These are phyloP conservation scores for Karstenula rhodostoma DNA, from an alignment of 2,329 filamentous ascomycete genomes.

Conservation along the genomic window DNA sequence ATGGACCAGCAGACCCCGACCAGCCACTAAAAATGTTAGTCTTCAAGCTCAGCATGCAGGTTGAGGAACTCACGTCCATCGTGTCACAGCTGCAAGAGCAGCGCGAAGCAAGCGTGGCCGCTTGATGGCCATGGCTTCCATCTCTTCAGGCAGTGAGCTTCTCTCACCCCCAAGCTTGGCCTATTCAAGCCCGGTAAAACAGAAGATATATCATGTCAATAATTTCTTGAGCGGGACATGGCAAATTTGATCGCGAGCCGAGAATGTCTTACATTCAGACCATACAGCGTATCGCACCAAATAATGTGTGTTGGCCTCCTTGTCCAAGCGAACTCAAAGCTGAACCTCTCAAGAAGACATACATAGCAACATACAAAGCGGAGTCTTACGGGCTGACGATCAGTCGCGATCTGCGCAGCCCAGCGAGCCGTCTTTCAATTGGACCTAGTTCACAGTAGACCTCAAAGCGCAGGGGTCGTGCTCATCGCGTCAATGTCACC, in stretches of 20 bases:
- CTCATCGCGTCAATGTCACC: slow-evolving; percentile 37
- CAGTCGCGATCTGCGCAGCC: slow-evolving; percentile 23
- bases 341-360: slow-evolving; percentile 13
- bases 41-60: slow-evolving; percentile 48
- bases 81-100: slow-evolving; percentile 49
- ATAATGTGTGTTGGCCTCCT: neutral
- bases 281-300: slow-evolving; percentile 24
- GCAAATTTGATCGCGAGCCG: slow-evolving; percentile 24
- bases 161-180: slow-evolving; percentile 12
- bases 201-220: slow-evolving; percentile 18
- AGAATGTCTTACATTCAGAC: slow-evolving; percentile 34
- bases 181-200: slow-evolving; percentile 16
- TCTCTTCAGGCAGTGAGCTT: slow-evolving; percentile 25
- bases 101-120: slow-evolving; percentile 40
- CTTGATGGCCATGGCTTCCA: slow-evolving; percentile 49
- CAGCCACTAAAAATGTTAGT: slow-evolving; percentile 48
- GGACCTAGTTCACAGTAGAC: slow-evolving; percentile 21
- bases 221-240: slow-evolving; percentile 13
- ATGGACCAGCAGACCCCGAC: slow-evolving; percentile 37
- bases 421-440: slow-evolving; percentile 15
- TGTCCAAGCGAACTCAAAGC: neutral
- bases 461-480: slow-evolving; percentile 27
- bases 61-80: slow-evolving; percentile 51
- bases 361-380: neutral
- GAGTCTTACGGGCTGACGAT: slow-evolving; percentile 2